phyloP scores from a whole-genome alignment of 2,329 filamentous ascomycete genomes.

The Elsinoe arachidis region DNA sequence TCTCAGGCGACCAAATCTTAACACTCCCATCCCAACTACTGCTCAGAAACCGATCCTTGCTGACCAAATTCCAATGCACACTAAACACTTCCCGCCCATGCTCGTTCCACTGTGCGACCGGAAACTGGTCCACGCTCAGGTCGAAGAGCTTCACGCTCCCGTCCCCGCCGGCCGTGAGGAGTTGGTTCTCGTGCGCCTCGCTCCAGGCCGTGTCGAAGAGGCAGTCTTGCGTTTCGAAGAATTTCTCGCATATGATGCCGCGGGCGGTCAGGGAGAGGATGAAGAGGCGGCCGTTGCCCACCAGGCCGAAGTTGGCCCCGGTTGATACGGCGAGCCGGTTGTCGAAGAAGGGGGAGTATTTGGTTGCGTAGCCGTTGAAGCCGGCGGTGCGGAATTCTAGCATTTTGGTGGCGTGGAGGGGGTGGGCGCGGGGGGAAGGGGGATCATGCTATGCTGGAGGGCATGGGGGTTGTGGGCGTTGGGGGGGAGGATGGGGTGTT shows the following conservation, averaged over 20 bases:
- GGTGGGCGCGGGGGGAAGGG: not conserved
- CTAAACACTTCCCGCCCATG: conserved; percentile 90
- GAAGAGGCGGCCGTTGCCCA: conserved; percentile 88
- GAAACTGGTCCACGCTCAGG: conserved; percentile 69
- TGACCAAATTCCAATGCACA: conserved; percentile 83
- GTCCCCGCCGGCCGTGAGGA: conserved; percentile 82
- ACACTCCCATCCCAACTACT: conserved; percentile 95
- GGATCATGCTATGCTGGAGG: not conserved
- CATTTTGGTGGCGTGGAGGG: too few species aligned
- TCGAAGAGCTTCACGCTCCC: conserved; percentile 94
- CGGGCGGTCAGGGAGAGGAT: conserved; percentile 73
- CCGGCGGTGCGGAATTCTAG: conserved; percentile 89
- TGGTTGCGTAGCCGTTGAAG: conserved; percentile 92
- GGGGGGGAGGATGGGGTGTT: not conserved
- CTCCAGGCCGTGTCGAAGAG: conserved; percentile 95
- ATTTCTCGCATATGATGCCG: conserved; percentile 77
- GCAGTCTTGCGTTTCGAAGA: conserved; percentile 93
- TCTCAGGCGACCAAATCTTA: conserved; percentile 85
- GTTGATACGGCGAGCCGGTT: conserved; percentile 82
- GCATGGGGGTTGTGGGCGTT: not conserved
- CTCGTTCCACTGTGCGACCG: conserved; percentile 85
- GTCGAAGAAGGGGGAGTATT: conserved; percentile 98
- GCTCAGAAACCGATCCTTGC: conserved; percentile 83
- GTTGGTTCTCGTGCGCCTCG: conserved; percentile 90
- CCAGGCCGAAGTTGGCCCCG: conserved; percentile 92